Base-by-base conservation (phyloP, 164 flowering plant genomes). In the Vitis labrusca region DNA sequence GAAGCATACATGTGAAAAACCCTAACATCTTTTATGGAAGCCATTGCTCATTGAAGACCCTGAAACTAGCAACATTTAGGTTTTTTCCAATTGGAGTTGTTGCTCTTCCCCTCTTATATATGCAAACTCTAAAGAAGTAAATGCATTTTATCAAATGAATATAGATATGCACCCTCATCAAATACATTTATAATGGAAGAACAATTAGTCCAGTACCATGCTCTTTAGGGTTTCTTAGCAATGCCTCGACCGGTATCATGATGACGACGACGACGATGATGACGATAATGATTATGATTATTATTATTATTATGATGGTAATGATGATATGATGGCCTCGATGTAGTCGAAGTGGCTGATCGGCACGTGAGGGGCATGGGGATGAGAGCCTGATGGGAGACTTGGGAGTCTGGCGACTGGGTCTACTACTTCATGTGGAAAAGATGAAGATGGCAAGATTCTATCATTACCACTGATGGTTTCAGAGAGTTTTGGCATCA, bases 401-500 rank as follows among this genome's bases (percentile, higher is more conserved):
- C 53, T 50, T 32, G 77, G 54, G 19, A 76, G 65, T 48, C 32
- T 69, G 10, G 59, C 50, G 53, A 59, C 51, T 47, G 76, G 68
- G 61, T 70, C 82, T 62, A 49, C 68, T 32, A 23, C 73, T 68
- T 67, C 80, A 15, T 59, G 71, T 11, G 74, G 57, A 69, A 44
- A 15, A 32, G 73, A 53, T 55, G 84, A 55, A 49, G 75, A 61
- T 69, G 76, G 71, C 44, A 72, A 53, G 51, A 61, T 53, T 50
- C 76, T 71, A 50, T 74, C 59, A 32, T 68, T 74, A n/a, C 57
- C 71, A 57, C 69, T 75, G 10, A 63, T 32, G 50, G 69, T 58
- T 9, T 85, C 85, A 56, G 73, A 64, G 15, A 71, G 70, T 52
- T 76, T 77, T 11, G 80, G 78, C 72, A 73, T 52, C n/a, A 48